A percentile compares a stretch with the other conserved stretches of the same genome.
Evolutionary conservation across 768 basidiomycete species (phyloP).

Genomic region (Crucibulum laeve): DNA sequence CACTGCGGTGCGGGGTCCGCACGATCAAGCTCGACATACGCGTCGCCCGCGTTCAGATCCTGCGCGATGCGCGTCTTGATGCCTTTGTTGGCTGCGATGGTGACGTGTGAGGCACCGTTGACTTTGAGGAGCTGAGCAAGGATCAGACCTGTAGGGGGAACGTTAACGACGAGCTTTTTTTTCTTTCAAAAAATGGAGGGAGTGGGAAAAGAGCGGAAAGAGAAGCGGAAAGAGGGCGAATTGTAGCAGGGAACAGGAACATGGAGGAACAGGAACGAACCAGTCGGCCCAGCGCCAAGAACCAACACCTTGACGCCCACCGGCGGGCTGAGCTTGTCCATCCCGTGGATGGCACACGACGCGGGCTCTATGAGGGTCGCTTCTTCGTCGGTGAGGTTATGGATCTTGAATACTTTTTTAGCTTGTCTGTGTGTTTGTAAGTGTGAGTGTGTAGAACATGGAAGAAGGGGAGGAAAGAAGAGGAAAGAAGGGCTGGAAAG

Average conservation of each 20-base stretch:
- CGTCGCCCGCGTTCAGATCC: constrained; percentile 73
- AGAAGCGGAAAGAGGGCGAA: no score
- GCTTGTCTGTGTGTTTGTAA: constrained; percentile 26
- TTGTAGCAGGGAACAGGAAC: no score
- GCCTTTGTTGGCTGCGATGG: constrained; percentile 87
- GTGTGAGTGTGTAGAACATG: background rate
- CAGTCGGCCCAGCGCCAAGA: constrained; percentile 86
- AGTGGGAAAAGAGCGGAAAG: background rate
- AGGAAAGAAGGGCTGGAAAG: no score
- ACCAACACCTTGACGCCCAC: constrained; percentile 84
- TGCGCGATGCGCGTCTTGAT: constrained; percentile 88
- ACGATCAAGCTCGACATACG: constrained; percentile 83
- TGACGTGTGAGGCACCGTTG: constrained; percentile 77
- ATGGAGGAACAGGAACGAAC: no score
- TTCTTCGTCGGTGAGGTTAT: constrained; percentile 85
- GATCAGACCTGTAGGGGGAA: constrained; percentile 57
- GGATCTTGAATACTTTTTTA: constrained; percentile 81
- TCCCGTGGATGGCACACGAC: constrained; percentile 87
- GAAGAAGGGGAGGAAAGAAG: background rate
- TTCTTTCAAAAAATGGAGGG: no score
- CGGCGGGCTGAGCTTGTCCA: constrained; percentile 80
- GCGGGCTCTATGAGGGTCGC: constrained; percentile 87
- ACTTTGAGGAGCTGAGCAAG: constrained; percentile 84
- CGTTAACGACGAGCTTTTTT: background rate
- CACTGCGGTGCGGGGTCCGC: constrained; percentile 73